These are phyloP conservation scores for Tolypocladium amazonense DNA, from an alignment of 2,329 filamentous ascomycete species.

Conservation along the genomic window DNA sequence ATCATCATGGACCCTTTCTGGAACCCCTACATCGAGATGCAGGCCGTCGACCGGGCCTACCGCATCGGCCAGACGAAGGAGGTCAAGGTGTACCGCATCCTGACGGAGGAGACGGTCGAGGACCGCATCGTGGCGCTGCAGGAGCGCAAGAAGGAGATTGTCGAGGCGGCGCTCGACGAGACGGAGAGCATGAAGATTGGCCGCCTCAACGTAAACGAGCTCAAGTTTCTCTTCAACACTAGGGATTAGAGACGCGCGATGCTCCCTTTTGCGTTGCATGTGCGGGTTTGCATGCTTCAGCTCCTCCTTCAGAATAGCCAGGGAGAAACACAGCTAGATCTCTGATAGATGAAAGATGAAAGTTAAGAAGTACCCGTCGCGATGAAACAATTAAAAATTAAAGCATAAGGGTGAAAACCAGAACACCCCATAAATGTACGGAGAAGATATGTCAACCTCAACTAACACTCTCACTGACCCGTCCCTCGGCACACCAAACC, in stretches of 20 bases:
- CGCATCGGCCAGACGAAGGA: conserved; percentile 69
- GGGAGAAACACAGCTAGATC: too few relatives aligned
- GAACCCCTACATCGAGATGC: conserved; percentile 89
- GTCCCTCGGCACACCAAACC: too few relatives aligned
- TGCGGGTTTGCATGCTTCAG: neutral
- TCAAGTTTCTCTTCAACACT: conserved; percentile 56
- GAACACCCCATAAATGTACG: too few relatives aligned
- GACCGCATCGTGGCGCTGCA: conserved; percentile 76
- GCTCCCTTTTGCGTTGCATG: neutral
- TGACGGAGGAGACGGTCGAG: conserved; percentile 72
- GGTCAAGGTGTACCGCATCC: conserved; percentile 70
- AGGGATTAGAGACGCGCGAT: neutral
- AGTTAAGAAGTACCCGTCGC: too few relatives aligned
- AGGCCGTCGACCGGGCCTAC: conserved; percentile 83
- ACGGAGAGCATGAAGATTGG: conserved; percentile 55
- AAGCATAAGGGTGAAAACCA: too few relatives aligned
- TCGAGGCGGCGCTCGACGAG: conserved; percentile 73
- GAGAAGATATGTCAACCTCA: too few relatives aligned
- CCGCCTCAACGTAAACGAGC: conserved; percentile 53
- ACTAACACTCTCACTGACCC: too few relatives aligned
- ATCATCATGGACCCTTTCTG: conserved; percentile 91
- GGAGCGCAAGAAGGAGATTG: conserved; percentile 64
- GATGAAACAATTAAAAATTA: too few relatives aligned
- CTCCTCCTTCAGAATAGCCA: neutral
- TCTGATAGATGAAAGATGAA: too few relatives aligned